phyloP scores from a whole-genome alignment of 495 filamentous ascomycete species.

The Ascodesmis nigricans region DNA sequence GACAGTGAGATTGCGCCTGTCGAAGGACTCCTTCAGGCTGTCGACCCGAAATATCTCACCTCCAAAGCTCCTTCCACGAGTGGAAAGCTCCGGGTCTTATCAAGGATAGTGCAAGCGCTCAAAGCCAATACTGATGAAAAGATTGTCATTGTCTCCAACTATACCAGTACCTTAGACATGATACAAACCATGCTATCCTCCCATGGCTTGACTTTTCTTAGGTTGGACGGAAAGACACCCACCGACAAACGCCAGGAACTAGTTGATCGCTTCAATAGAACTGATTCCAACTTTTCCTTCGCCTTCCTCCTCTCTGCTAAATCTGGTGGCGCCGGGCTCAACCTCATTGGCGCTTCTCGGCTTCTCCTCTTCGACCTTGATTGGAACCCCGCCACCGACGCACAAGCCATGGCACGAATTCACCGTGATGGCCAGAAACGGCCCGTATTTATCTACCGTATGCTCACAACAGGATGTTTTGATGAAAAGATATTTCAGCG shows the following conservation, averaged over 20 bases:
- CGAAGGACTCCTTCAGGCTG: constrained; percentile 31
- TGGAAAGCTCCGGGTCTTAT: constrained; percentile 50
- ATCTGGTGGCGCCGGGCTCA: constrained; percentile 52
- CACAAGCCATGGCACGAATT: constrained; percentile 71
- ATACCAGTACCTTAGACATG: constrained; percentile 54
- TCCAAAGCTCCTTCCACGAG: constrained; percentile 37
- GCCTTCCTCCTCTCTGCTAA: constrained; percentile 67
- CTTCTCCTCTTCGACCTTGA: constrained; percentile 62
- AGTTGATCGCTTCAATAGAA: constrained; percentile 56
- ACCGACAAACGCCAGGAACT: constrained; percentile 45
- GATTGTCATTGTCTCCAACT: constrained; percentile 63
- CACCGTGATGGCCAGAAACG: constrained; percentile 58
- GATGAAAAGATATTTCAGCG: constrained; percentile 74
- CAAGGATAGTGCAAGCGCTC: constrained; percentile 42
- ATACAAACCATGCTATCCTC: constrained; percentile 41
- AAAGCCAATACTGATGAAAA: constrained; percentile 44
- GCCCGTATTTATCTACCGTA: constrained; percentile 49
- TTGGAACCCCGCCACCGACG: constrained; percentile 65
- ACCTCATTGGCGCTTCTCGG: constrained; percentile 55
- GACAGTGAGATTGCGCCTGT: constrained; percentile 24
- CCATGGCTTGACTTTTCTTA: constrained; percentile 41
- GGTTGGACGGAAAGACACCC: constrained; percentile 54
- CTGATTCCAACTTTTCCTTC: constrained; percentile 23
- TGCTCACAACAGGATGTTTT: constrained; percentile 46
- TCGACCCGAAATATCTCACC: constrained; percentile 37